phyloP scores from a whole-genome alignment of 768 basidiomycete species.

The Leucosporidium scottii region DNA sequence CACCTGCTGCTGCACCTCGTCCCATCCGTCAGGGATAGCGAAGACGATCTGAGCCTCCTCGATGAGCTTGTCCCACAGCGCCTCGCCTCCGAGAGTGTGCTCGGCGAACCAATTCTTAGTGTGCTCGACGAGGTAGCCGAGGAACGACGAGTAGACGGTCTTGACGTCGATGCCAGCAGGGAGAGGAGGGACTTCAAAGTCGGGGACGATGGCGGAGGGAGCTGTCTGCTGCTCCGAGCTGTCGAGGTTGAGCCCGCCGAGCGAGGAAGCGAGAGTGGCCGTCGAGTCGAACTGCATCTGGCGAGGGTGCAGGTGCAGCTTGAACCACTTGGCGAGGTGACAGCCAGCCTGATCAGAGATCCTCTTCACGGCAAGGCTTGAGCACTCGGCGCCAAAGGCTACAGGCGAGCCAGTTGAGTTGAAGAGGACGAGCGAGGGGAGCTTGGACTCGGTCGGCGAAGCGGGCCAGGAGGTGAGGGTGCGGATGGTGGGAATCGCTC shows the following conservation, averaged over 20 bases:
- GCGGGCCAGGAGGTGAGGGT: neutral
- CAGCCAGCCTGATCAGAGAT: too few relatives aligned
- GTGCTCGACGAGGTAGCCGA: conserved; percentile 5
- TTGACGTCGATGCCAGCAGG: conserved; percentile 4
- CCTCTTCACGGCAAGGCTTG: neutral
- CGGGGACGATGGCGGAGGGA: neutral
- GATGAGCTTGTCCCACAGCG: neutral
- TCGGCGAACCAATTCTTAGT: conserved; percentile 1
- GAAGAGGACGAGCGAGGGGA: neutral
- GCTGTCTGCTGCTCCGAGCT: neutral
- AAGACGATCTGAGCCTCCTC: neutral
- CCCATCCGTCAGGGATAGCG: conserved; percentile 20
- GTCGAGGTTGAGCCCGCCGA: neutral
- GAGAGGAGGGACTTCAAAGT: conserved; percentile 9
- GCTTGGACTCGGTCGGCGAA: neutral
- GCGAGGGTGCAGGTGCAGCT: neutral
- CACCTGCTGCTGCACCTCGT: conserved; percentile 6
- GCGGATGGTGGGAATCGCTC: neutral
- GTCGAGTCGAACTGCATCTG: neutral
- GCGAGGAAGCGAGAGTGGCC: neutral
- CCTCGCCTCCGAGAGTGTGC: neutral
- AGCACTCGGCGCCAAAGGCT: neutral
- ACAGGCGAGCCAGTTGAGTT: neutral
- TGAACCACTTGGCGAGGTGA: neutral
- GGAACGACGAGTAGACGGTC: conserved; percentile 11